A percentile compares a stretch with the other conserved stretches of the same genome.
Evolutionary conservation across 495 filamentous ascomycete genomes (phyloP).

Genomic region (Alectoria sarmentosa): DNA sequence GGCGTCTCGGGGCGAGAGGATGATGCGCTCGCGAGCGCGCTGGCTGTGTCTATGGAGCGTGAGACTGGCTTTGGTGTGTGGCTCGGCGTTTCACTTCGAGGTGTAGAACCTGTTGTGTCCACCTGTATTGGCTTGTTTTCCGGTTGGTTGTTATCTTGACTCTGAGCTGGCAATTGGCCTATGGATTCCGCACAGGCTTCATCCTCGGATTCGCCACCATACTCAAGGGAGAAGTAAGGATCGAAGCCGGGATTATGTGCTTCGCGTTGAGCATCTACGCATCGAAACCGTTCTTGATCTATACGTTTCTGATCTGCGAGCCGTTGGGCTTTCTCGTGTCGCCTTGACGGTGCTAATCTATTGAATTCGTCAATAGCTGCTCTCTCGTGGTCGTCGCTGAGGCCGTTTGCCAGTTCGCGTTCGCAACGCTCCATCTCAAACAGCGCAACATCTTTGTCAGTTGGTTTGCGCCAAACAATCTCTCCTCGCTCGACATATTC

Average conservation of each 20-base stretch:
- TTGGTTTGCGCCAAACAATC: conserved; percentile 85
- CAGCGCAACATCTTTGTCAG: conserved; percentile 65
- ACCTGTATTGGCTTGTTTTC: neutral
- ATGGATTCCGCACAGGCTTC: conserved; percentile 38
- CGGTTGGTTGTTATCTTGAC: conserved; percentile 18
- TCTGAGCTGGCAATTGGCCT: conserved; percentile 35
- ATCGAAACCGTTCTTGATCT: conserved; percentile 6
- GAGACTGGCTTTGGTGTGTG: conserved; percentile 21
- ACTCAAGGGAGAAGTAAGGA: conserved; percentile 67
- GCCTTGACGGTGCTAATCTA: conserved; percentile 14
- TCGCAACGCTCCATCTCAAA: conserved; percentile 76
- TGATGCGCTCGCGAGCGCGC: conserved; percentile 9
- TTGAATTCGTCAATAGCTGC: conserved; percentile 23
- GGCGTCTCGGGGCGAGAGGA: conserved; percentile 22
- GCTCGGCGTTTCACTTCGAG: conserved; percentile 19
- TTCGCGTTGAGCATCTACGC: neutral
- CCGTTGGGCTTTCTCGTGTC: conserved; percentile 21
- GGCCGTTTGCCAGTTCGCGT: conserved; percentile 56
- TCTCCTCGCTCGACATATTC: conserved; percentile 93
- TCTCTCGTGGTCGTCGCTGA: conserved; percentile 36
- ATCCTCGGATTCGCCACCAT: conserved; percentile 60
- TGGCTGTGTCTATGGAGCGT: neutral
- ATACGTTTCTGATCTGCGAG: conserved; percentile 23
- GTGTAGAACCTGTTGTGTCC: conserved; percentile 9
- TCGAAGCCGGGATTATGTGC: conserved; percentile 7